Base-by-base conservation (phyloP, 1,139 yeast genomes). In the Sugiyamaella pinicola region DNA sequence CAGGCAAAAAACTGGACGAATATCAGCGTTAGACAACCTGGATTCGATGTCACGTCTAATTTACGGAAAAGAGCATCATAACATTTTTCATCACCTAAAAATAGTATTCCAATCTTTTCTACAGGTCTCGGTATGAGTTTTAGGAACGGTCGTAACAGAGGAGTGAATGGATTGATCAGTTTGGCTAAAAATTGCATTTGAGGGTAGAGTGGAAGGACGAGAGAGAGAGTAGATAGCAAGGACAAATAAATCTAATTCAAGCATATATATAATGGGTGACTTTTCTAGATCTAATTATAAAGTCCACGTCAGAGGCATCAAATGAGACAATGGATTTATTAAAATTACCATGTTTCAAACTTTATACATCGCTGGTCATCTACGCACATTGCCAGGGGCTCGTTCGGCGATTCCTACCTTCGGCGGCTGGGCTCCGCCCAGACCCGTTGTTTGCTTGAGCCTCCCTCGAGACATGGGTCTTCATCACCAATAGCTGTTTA, bases 1-100 rank as follows among this genome's bases (percentile, higher is more conserved):
- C 69, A 57, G 13, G 74, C 69, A 33, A 73, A 58, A 1, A 67
- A 67, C 45, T 69, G 67, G 8, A 71, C 60, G 37, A 71, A 53
- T 22, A 66, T 64, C 22, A 64, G 58, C 15, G 62, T 55, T n/a
- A 64, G 59, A 46, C 72, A 68, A 18, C 60, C 64, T 15, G 69
- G 67, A 26, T 58, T 49, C 7, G 65, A 59, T 26, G 57, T 60
- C 49, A 66, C 59, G 47, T 65, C 67, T 26, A 63, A 66, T n/a
- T 58, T 47, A 7, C 60, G 55, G 29, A 65, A 47, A 41, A 65
- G 53, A 29, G 51, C 42, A 35, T 60, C 59, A 51, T 60, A 62
- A 54, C 67, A 63, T 22, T 33, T 22, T 24, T 55, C 58, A 28
- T 54, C 53, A 7, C 60, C 64, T 18, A 64, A 55, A 48, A 61